Conservation (phyloP, 2,329 filamentous ascomycete genomes). For the Aspergillus thermomutatus region DNA sequence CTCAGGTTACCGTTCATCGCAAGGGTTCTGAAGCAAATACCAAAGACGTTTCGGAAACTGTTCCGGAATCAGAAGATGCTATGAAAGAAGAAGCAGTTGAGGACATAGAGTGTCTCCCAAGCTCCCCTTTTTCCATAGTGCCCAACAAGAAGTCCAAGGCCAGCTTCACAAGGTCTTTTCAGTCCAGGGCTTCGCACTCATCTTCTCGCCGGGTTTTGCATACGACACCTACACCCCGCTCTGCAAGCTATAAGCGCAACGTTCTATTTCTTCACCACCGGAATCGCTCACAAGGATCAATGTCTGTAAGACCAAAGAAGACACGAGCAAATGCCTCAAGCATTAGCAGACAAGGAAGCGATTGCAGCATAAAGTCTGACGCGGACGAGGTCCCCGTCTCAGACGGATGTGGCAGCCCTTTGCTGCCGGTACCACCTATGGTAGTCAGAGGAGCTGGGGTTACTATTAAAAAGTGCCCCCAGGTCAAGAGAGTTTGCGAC, state of each 20-base stretch:
- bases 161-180: conserved; percentile 37
- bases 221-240: conserved; percentile 35
- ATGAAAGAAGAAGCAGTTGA: conserved; percentile 18
- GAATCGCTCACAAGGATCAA: conserved; percentile 32
- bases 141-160: conserved; percentile 30
- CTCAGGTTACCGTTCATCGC: conserved; percentile 68
- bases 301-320: conserved; percentile 19
- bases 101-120: conserved; percentile 11
- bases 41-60: conserved; percentile 12
- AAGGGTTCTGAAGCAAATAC: conserved; percentile 20
- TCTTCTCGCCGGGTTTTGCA: conserved; percentile 42
- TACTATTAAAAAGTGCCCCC: conserved; percentile 26
- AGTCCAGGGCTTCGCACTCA: conserved; percentile 48
- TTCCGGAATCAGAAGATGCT: conserved; percentile 8
- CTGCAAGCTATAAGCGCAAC: conserved; percentile 56
- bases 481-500: conserved; percentile 41
- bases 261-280: conserved; percentile 62
- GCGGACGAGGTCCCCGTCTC: conserved; percentile 17
- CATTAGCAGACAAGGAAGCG: conserved; percentile 22
- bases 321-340: conserved; percentile 14
- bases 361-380: conserved; percentile 19
- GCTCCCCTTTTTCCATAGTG: conserved; percentile 31
- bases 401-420: conserved; percentile 34
- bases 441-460: conserved; percentile 33
- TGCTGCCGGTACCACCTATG: conserved; percentile 38